Percentiles rank a stretch among this genome's conserved stretches.
Conservation (phyloP, 768 basidiomycete genomes). For the Termitomyces sp. region DNA sequence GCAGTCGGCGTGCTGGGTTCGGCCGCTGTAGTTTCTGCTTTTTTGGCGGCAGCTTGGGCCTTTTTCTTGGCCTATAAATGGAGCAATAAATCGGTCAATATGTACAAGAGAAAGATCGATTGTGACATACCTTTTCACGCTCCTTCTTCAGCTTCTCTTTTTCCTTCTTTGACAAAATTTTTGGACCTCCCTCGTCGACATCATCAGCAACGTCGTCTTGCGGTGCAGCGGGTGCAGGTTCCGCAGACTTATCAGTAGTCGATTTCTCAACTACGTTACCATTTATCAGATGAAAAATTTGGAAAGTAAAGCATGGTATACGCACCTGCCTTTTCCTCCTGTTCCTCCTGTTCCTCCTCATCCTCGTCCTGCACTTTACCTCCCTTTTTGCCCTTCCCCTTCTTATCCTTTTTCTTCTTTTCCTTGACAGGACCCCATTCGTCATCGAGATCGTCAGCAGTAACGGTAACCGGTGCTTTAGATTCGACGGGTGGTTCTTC, state of each 20-base stretch:
- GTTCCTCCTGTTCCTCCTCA: slow-evolving; percentile 35
- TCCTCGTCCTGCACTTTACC: slow-evolving; percentile 35
- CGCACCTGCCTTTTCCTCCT: slow-evolving; percentile 24
- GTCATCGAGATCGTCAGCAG: slow-evolving; percentile 72
- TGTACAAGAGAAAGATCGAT: not conserved
- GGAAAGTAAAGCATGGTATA: not conserved
- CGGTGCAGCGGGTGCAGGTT: slow-evolving; percentile 19
- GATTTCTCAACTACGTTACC: slow-evolving; percentile 18
- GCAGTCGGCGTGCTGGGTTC: slow-evolving; percentile 24
- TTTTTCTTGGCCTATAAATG: slow-evolving; percentile 84
- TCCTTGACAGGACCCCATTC: slow-evolving; percentile 65
- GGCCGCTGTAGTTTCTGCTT: slow-evolving; percentile 34
- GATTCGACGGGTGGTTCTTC: slow-evolving; percentile 24
- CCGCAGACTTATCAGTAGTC: slow-evolving; percentile 17
- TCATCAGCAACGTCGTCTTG: slow-evolving; percentile 46
- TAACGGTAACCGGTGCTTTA: slow-evolving; percentile 46
- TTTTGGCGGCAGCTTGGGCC: slow-evolving; percentile 88
- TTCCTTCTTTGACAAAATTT: slow-evolving; percentile 89
- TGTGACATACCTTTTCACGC: slow-evolving; percentile 73
- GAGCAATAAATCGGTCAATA: slow-evolving; percentile 5
- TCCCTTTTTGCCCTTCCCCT: slow-evolving; percentile 49
- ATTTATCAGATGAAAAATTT: slow-evolving; percentile 8
- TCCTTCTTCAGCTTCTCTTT: slow-evolving; percentile 98
- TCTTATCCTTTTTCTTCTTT: slow-evolving; percentile 63
- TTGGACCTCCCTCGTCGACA: slow-evolving; percentile 54